Evolutionary conservation across 768 basidiomycete species (phyloP).

Genomic region (Punctularia strigosozonata): DNA sequence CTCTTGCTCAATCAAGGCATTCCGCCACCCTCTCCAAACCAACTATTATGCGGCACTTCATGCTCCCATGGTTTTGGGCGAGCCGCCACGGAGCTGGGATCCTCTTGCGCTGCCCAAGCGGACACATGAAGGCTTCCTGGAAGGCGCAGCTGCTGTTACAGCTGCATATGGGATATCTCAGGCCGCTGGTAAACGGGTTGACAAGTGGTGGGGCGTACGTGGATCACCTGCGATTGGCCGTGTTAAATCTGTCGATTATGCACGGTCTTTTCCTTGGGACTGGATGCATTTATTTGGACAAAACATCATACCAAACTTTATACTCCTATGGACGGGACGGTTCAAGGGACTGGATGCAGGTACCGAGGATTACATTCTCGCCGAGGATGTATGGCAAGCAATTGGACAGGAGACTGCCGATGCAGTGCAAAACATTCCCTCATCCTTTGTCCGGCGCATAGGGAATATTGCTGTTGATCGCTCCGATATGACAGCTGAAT

Average conservation of each 20-base stretch:
- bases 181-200: slow-evolving; percentile 1
- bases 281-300: neutral
- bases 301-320: neutral
- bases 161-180: neutral
- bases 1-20: slow-evolving; percentile 22
- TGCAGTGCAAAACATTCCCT: neutral
- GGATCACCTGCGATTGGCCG: neutral
- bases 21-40: slow-evolving; percentile 9
- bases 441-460: slow-evolving; percentile 2
- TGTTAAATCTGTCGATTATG: slow-evolving; percentile 2
- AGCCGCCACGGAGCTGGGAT: slow-evolving; percentile 2
- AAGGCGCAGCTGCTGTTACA: neutral
- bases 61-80: slow-evolving; percentile 1
- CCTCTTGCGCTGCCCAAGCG: slow-evolving; percentile 12
- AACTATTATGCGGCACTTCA: slow-evolving; percentile 16
- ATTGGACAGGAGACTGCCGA: slow-evolving; percentile 6
- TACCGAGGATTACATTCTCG: neutral
- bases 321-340: neutral
- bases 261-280: slow-evolving; percentile 1
- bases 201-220: slow-evolving; percentile 1
- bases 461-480: slow-evolving; percentile 2
- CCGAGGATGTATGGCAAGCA: neutral
- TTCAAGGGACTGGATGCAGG: neutral
- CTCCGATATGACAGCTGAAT: slow-evolving; percentile 8
- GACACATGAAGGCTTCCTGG: slow-evolving; percentile 10